Evolutionary conservation across 2,329 filamentous ascomycete species (phyloP).

Genomic region (Colletotrichum cereale): DNA sequence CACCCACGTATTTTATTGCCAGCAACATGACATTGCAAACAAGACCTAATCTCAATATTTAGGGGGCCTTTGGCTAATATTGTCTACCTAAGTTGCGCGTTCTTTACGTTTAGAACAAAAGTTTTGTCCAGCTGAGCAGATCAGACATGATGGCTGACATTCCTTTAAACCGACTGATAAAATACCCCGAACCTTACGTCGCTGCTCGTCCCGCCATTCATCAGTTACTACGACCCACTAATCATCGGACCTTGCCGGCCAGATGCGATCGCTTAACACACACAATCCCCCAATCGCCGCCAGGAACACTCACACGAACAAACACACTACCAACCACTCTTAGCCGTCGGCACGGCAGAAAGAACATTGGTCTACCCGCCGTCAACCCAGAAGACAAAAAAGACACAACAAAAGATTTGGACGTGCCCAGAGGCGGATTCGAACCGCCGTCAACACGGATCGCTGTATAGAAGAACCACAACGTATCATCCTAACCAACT

Average conservation of each 20-base stretch:
- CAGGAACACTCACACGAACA: neutral
- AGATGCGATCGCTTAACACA: too few relatives aligned
- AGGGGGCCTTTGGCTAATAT: neutral
- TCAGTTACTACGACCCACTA: neutral
- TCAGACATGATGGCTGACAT: too few relatives aligned
- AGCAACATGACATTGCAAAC: neutral
- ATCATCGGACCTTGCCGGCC: neutral
- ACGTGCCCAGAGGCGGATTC: constrained; percentile 39
- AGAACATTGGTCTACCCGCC: neutral
- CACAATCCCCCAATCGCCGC: neutral
- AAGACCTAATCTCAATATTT: neutral
- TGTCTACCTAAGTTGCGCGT: too few relatives aligned
- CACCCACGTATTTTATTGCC: too few relatives aligned
- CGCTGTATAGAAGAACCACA: constrained; percentile 36
- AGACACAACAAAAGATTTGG: neutral
- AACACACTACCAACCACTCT: neutral
- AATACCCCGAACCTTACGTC: neutral
- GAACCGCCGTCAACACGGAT: constrained; percentile 40
- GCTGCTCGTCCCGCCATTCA: neutral
- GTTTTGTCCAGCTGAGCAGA: too few relatives aligned
- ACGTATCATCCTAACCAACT: constrained; percentile 42
- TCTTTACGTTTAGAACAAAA: too few relatives aligned
- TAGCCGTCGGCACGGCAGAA: neutral
- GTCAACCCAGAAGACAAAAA: neutral
- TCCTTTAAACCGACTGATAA: too few relatives aligned